A percentile compares a stretch with the other conserved stretches of the same genome.
These are phyloP conservation scores for Kokia cookei DNA, from an alignment of 441 rosid genomes.

Conservation along the genomic window DNA sequence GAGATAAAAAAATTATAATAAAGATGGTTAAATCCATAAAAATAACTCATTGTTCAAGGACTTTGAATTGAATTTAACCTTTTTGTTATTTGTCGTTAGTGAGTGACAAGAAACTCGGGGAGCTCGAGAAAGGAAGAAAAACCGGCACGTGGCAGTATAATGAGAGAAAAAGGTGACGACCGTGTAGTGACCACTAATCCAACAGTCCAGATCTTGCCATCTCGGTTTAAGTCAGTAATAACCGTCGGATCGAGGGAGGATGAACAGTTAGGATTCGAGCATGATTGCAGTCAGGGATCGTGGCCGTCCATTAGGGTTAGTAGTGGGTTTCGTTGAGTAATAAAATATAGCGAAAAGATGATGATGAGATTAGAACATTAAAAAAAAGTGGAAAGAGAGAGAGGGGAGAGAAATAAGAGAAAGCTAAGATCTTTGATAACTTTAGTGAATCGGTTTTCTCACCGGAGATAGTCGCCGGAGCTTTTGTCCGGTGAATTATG, in stretches of 20 bases:
- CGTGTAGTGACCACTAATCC: not conserved
- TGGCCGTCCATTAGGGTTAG: conserved; percentile 34
- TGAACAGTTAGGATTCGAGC: conserved; percentile 33
- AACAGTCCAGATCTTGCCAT: conserved; percentile 54
- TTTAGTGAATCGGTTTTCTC: not conserved
- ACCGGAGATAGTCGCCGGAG: not conserved
- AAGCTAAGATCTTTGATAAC: conserved; percentile 12
- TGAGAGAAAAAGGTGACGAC: conserved; percentile 14
- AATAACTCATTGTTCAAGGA: no score
- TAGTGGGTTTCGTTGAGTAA: conserved; percentile 37
- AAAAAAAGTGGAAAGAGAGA: conserved; percentile 9
- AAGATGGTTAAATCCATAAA: no score
- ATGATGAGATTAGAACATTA: conserved; percentile 30
- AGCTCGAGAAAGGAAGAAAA: conserved; percentile 32
- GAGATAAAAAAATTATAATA: no score
- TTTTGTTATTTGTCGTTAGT: not conserved
- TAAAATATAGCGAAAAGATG: conserved; percentile 37
- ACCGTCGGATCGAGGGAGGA: conserved; percentile 38
- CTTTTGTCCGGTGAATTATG: conserved; percentile 22
- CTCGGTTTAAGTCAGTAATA: conserved; percentile 20
- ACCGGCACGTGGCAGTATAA: conserved; percentile 55
- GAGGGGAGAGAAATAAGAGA: conserved; percentile 1
- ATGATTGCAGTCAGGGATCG: conserved; percentile 19
- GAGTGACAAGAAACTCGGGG: conserved; percentile 40
- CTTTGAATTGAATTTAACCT: no score